Evolutionary conservation across 345 rosid species (phyloP).

Genomic region (Euphorbia tirucalli): DNA sequence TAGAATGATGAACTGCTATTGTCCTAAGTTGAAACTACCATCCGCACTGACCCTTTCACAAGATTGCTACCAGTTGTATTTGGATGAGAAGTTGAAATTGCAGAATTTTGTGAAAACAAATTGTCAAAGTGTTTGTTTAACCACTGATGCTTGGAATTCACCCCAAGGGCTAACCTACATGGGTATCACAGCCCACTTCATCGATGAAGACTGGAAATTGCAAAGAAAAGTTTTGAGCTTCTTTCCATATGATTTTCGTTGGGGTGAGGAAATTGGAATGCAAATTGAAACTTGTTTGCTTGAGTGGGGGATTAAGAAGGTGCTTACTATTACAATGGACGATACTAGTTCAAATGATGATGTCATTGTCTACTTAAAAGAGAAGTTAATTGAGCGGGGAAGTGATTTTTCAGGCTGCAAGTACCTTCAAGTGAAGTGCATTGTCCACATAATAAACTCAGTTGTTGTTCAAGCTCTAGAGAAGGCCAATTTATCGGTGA

Average conservation of each 20-base stretch:
- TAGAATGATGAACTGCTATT: not conserved
- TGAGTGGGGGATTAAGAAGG: slow-evolving; percentile 2
- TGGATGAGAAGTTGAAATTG: not conserved
- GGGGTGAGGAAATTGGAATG: not conserved
- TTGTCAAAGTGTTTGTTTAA: not conserved
- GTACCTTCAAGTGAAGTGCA: not conserved
- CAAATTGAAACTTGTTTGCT: slow-evolving; percentile 2
- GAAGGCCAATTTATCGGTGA: not conserved
- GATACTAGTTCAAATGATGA: slow-evolving; percentile 10
- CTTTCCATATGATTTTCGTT: not conserved
- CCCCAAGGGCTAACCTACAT: not conserved
- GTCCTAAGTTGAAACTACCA: not conserved
- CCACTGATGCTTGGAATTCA: slow-evolving; percentile 3
- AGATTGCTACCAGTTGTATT: not conserved
- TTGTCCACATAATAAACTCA: slow-evolving; percentile 2
- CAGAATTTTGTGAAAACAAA: not conserved
- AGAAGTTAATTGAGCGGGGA: not conserved
- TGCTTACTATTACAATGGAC: slow-evolving; percentile 11
- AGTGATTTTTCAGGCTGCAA: not conserved
- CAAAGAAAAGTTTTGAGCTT: slow-evolving; percentile 4
- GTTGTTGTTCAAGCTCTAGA: not conserved
- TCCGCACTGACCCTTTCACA: not conserved
- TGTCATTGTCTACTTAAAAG: not conserved
- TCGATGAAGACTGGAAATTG: slow-evolving; percentile 11
- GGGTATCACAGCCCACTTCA: slow-evolving; percentile 9